Percentiles rank a stretch among this genome's conserved stretches.
Conservation (phyloP, 768 basidiomycete genomes). For the Pholiota microspora region DNA sequence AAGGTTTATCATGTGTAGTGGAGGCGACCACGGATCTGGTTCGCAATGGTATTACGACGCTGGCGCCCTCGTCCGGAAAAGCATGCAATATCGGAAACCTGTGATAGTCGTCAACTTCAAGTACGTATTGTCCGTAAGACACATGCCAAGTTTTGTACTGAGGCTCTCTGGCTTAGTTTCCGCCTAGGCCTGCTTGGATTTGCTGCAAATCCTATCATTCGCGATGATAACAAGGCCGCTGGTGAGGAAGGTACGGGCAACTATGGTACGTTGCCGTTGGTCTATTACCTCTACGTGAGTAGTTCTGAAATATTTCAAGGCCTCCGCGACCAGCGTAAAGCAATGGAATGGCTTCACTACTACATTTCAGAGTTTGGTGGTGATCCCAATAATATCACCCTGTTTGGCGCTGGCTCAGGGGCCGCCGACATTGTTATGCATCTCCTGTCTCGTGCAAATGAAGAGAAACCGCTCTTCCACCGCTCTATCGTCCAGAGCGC, state of each 20-base stretch:
- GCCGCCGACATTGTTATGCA: slow-evolving; percentile 61
- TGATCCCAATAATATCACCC: slow-evolving; percentile 55
- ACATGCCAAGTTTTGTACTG: background rate
- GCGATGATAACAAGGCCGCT: slow-evolving; percentile 61
- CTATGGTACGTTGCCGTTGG: slow-evolving; percentile 49
- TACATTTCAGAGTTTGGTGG: slow-evolving; percentile 67
- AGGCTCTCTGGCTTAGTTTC: slow-evolving; percentile 44
- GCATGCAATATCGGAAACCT: slow-evolving; percentile 60
- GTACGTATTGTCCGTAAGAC: slow-evolving; percentile 37
- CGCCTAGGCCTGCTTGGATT: slow-evolving; percentile 77
- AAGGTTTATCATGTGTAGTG: slow-evolving; percentile 36
- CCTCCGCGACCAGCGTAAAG: slow-evolving; percentile 61
- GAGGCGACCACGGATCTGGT: slow-evolving; percentile 70
- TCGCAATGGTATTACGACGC: slow-evolving; percentile 79
- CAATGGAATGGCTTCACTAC: slow-evolving; percentile 61
- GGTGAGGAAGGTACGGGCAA: slow-evolving; percentile 77
- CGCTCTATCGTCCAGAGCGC: slow-evolving; percentile 78
- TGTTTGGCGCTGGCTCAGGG: slow-evolving; percentile 51
- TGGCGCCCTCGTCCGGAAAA: slow-evolving; percentile 67
- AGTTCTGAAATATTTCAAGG: slow-evolving; percentile 32
- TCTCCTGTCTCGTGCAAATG: slow-evolving; percentile 63
- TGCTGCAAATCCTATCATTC: slow-evolving; percentile 63
- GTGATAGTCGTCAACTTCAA: slow-evolving; percentile 74
- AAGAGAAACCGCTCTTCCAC: slow-evolving; percentile 56
- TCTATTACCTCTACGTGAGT: background rate